phyloP scores from a whole-genome alignment of 163 green algal species.

The Trebouxiophyceae sp. region DNA sequence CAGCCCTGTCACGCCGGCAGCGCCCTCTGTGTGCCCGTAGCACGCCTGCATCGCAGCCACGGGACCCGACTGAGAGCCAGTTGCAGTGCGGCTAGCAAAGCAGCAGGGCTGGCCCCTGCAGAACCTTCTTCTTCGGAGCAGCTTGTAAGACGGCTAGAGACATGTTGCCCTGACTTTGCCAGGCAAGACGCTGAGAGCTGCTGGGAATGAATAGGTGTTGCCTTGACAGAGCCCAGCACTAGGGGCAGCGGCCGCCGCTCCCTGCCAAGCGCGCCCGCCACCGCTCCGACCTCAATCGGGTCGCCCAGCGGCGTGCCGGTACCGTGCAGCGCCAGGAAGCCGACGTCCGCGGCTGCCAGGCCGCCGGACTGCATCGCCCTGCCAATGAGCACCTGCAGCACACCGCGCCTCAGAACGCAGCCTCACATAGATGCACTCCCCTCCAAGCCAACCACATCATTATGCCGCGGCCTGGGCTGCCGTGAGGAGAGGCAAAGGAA shows the following conservation, averaged over 20 bases:
- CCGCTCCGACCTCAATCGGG: constrained; percentile 66
- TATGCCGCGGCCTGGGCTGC: no score
- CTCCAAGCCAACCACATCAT: no score
- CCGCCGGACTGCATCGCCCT: constrained; percentile 8
- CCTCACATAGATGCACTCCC: no score
- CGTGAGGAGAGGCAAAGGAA: no score
- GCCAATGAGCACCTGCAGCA: constrained; percentile 28
- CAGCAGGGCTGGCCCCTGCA: no score
- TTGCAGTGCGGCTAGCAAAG: constrained; percentile 13
- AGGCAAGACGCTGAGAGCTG: no score
- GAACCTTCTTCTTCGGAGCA: no score
- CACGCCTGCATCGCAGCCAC: constrained; percentile 41
- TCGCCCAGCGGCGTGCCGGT: constrained; percentile 64
- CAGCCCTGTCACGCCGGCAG: constrained; percentile 38
- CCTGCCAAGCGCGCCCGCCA: constrained; percentile 18
- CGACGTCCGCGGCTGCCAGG: constrained; percentile 19
- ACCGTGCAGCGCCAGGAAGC: constrained; percentile 63
- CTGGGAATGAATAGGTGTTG: no score
- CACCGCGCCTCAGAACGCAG: no score
- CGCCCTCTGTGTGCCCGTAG: constrained; percentile 45
- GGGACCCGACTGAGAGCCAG: no score
- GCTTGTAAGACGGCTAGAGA: no score
- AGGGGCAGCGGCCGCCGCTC: background rate
- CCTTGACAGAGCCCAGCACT: background rate
- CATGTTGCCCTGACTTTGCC: no score